These are phyloP conservation scores for Rhynchospora pubera DNA, from an alignment of 176 grass and related monocot genomes.

Conservation along the genomic window DNA sequence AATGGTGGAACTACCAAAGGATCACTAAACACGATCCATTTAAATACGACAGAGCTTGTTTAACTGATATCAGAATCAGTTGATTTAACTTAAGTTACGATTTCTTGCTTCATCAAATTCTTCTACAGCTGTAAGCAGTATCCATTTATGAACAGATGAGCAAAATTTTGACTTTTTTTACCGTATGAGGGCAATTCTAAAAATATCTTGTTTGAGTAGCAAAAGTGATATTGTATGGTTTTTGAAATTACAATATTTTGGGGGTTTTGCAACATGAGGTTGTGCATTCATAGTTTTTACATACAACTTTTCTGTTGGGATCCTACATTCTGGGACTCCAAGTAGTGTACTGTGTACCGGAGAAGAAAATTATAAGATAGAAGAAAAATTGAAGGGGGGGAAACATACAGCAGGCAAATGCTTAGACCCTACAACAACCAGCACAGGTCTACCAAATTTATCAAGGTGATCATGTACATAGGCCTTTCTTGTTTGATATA, in stretches of 20 bases:
- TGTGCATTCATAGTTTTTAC: background rate
- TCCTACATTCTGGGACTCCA: background rate
- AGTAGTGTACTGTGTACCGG: background rate
- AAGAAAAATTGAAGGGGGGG: background rate
- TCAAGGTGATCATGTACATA: constrained; percentile 81
- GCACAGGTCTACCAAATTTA: constrained; percentile 54
- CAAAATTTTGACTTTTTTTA: background rate
- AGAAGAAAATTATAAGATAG: background rate
- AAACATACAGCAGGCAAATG: constrained; percentile 62
- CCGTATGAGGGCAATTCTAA: background rate
- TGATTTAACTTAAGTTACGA: background rate
- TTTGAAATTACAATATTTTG: background rate
- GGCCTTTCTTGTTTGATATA: constrained; percentile 68
- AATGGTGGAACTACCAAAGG: background rate
- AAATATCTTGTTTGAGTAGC: background rate
- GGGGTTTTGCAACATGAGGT: background rate
- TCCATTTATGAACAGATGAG: background rate
- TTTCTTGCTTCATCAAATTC: background rate
- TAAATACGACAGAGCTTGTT: background rate
- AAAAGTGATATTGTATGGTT: background rate
- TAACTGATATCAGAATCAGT: background rate
- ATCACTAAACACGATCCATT: background rate
- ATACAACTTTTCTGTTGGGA: background rate
- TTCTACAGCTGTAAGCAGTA: background rate
- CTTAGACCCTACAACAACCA: constrained; percentile 68